Base-by-base conservation (phyloP, 768 basidiomycete genomes). In the Tephrocybe rancida region DNA sequence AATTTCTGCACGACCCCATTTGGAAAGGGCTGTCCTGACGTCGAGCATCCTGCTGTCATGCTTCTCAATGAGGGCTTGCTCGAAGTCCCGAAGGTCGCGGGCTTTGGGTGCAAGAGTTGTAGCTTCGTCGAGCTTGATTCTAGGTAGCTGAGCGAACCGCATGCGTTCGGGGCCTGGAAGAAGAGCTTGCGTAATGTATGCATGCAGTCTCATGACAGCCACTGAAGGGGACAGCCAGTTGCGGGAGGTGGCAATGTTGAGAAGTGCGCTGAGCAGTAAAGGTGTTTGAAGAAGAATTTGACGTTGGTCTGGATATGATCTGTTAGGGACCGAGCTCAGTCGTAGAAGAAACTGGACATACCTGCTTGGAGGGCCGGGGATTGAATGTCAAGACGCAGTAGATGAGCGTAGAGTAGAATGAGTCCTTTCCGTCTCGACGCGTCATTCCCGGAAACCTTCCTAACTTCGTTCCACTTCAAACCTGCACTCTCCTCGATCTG, bases 221-320 rank as follows among this genome's bases (percentile, higher is more conserved):
- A 95, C 73, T 0, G 92, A 86, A 1, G 93, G 88, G 4, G 80
- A 64, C 8, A 98, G 83, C 95, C 95, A 99, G 64, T 86, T 93
- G 58, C 94, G 92, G 0, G 95, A 81, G 18, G 90, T 80, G 0
- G 89, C 80, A 57, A 97, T 90, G 60, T 84, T 88, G 48, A 95
- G 80, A 22, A 98, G 75, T 0, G 94, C 91, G 43, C 80, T 89
- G 25, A 96, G 80, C 4, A 96, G 72, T 13, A 79, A 67, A 4
- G 92, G 92, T 0, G 83, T 81, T 61, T 86, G 85, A 1, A 92
- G 79, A 1, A 98, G 77, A 13, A 95, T 64, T 19, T 77, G 63
- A 9, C 75, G 73, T 80, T 92, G 92, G 52, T 88, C 95, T 94
- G 57, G 8, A 19, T 29, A 39, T 21, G 4, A 30, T n/a, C 16